Base-by-base conservation (phyloP, 2,329 filamentous ascomycete species). In the Fusarium sacchari region DNA sequence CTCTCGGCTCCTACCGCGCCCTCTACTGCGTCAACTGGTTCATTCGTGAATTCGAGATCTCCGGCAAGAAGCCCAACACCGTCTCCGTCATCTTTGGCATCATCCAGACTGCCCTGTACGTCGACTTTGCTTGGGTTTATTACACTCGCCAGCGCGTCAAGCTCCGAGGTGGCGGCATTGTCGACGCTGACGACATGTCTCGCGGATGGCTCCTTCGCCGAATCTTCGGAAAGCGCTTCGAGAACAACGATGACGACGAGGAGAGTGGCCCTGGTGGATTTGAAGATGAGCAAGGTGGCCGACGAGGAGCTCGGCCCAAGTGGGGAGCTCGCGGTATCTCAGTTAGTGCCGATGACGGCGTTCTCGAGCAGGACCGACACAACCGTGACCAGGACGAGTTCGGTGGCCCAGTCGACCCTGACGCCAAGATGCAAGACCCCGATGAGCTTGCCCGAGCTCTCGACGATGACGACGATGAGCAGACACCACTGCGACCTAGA, bases 41-140 rank as follows among this genome's bases (percentile, higher is more conserved):
- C 76, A 84, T 89, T 69, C 90, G 93, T 37, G 88, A 87, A 66
- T 83, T 90, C 28, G 90, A 93, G 77, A 85, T 86, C 15, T 84
- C 86, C 36, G 88, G 90, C 76, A 81, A 84, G 46, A 84, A 86
- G 71, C 90, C 91, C 69, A 92, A 95, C 76, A 87, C 90, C 7
- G 89, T 96, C 15, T 92, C 93, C 13, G 90, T 96, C 80, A 89
- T 97, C 69, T 98, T 97, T 78, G 96, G 96, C 63, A 85, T 97
- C 67, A 86, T 98, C 32, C 96, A 98, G 84, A 98, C 95, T 0
- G 91, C 93, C 3, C 89, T 98, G 47, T 98, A 98, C 82, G 81
- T 95, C 76, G 96, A 98, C 83, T 98, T 98, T 80, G 95, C 94
- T 40, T 98, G 95, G 95, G 95, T 98, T 3, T 98, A 98, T 86